phyloP scores from a whole-genome alignment of 768 basidiomycete genomes.

The Rhodotorula diobovata region DNA sequence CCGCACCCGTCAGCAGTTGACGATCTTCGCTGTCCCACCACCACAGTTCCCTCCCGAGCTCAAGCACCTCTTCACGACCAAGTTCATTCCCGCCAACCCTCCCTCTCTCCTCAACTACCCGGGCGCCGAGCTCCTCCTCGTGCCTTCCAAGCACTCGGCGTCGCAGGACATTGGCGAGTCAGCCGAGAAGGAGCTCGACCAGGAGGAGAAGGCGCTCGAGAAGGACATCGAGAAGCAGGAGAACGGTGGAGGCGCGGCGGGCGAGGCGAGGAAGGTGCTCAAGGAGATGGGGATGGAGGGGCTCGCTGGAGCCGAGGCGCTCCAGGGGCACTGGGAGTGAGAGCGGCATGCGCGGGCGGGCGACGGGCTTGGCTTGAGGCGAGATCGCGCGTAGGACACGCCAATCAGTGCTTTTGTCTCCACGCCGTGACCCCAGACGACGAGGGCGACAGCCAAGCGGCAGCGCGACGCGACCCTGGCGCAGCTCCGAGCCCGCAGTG shows the following conservation, averaged over 20 bases:
- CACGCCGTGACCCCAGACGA: too few species aligned
- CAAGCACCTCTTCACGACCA: slow-evolving; percentile 46
- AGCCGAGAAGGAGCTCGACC: slow-evolving; percentile 27
- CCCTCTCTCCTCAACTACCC: slow-evolving; percentile 57
- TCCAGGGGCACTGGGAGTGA: slow-evolving; percentile 58
- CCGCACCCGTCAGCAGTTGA: too few species aligned
- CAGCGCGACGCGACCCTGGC: too few species aligned
- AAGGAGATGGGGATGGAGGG: slow-evolving; percentile 54
- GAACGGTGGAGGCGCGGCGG: slow-evolving; percentile 38
- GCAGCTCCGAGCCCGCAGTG: too few species aligned
- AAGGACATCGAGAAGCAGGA: slow-evolving; percentile 49
- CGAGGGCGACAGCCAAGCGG: too few species aligned
- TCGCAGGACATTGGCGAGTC: slow-evolving; percentile 54
- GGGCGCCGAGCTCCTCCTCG: slow-evolving; percentile 57
- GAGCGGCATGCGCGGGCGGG: too few species aligned
- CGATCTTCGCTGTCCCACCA: neutral
- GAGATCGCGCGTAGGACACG: too few species aligned
- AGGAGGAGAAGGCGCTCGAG: slow-evolving; percentile 26
- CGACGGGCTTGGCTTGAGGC: too few species aligned
- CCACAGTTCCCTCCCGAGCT: slow-evolving; percentile 31
- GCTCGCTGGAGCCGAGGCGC: slow-evolving; percentile 53
- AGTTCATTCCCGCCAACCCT: slow-evolving; percentile 56
- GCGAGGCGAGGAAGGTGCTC: slow-evolving; percentile 43
- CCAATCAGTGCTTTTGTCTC: too few species aligned
- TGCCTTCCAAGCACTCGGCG: slow-evolving; percentile 55